A percentile compares a stretch with the other conserved stretches of the same genome.
These are phyloP conservation scores for Quambalaria eucalypti DNA, from an alignment of 1,284 basidiomycete genomes.

Conservation along the genomic window DNA sequence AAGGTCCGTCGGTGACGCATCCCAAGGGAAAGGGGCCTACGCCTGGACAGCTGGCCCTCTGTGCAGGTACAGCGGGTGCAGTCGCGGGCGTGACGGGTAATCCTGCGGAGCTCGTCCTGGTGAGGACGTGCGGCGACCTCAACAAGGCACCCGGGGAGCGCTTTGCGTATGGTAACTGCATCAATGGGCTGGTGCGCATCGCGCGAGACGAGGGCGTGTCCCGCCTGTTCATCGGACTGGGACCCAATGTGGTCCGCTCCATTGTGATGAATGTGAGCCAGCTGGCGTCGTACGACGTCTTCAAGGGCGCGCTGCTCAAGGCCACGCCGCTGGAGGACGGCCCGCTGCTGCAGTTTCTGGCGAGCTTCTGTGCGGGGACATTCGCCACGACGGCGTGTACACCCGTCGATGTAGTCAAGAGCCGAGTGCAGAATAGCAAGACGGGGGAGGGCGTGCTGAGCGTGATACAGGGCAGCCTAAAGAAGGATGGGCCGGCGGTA, in stretches of 20 bases:
- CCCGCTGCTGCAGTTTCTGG: conserved; percentile 48
- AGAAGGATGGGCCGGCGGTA: conserved; percentile 47
- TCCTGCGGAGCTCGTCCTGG: conserved; percentile 34
- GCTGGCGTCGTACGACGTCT: conserved; percentile 7
- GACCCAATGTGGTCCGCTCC: conserved; percentile 52
- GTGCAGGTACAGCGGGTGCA: conserved; percentile 7
- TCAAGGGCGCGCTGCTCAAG: conserved; percentile 5
- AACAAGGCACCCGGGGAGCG: conserved; percentile 33
- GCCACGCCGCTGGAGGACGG: conserved; percentile 2
- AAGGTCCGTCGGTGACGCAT: neutral
- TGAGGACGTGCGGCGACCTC: conserved; percentile 49
- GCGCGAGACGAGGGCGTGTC: conserved; percentile 50
- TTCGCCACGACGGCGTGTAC: conserved; percentile 48
- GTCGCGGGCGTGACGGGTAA: conserved; percentile 13
- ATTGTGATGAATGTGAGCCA: conserved; percentile 50
- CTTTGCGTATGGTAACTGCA: conserved; percentile 48
- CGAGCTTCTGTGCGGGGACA: conserved; percentile 50
- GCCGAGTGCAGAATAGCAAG: conserved; percentile 47
- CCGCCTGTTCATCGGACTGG: conserved; percentile 50
- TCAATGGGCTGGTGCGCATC: conserved; percentile 50
- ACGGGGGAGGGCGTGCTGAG: conserved; percentile 7
- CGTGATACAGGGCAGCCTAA: conserved; percentile 12
- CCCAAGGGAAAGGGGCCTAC: conserved; percentile 6
- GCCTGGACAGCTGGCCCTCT: conserved; percentile 6
- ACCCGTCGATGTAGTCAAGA: conserved; percentile 39